Evolutionary conservation across 164 flowering plant genomes (phyloP).

Genomic region (Brasenia schreberi): DNA sequence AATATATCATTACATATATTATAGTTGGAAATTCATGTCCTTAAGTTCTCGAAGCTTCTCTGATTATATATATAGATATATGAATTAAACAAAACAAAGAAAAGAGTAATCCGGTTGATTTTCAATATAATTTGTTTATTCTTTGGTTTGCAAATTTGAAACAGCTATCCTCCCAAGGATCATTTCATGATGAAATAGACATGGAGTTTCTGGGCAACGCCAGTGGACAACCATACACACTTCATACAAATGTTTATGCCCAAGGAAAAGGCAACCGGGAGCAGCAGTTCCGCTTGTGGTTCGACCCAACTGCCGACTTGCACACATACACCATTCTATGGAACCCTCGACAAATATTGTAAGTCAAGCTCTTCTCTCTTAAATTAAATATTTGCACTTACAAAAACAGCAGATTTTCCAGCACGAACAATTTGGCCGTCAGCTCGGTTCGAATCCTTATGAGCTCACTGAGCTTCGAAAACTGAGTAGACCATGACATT

Average conservation of each 20-base stretch:
- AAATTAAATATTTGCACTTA: no score
- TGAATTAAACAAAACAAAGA: background rate
- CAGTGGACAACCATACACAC: constrained; percentile 18
- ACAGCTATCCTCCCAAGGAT: constrained; percentile 20
- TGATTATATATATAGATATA: background rate
- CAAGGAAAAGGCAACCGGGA: constrained; percentile 28
- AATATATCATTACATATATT: no score
- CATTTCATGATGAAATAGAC: constrained; percentile 23
- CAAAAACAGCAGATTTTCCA: constrained; percentile 12
- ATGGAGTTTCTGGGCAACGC: constrained; percentile 28
- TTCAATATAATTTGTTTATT: background rate
- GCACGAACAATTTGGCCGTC: background rate
- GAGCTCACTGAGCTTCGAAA: no score
- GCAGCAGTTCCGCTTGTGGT: constrained; percentile 25
- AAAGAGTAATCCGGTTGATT: no score
- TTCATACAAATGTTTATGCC: constrained; percentile 21
- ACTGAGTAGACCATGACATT: no score
- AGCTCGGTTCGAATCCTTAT: no score
- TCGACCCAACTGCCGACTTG: constrained; percentile 22
- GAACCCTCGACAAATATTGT: constrained; percentile 16
- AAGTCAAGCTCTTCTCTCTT: background rate
- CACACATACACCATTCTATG: constrained; percentile 25
- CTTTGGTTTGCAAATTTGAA: background rate
- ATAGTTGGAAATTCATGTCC: no score
- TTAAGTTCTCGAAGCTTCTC: no score